Conservation (phyloP, 108 stramenopile genomes). For the Schizochytrium sp. region DNA sequence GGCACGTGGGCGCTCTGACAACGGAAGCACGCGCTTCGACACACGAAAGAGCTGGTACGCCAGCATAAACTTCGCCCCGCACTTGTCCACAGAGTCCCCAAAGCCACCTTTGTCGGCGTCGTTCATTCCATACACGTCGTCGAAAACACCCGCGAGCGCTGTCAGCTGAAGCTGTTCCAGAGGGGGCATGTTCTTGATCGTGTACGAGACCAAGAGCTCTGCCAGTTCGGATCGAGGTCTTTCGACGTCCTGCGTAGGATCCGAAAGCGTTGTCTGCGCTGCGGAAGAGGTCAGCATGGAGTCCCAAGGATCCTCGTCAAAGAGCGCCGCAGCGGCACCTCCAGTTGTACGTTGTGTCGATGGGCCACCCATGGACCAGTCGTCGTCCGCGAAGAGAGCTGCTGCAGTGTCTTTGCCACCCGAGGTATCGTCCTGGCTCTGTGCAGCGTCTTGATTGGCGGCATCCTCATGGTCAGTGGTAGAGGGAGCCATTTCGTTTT, state of each 20-base stretch:
- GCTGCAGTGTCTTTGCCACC: not conserved
- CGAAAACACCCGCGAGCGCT: not conserved
- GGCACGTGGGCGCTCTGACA: not conserved
- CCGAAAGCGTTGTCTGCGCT: not conserved
- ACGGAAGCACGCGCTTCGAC: not conserved
- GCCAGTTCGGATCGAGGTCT: not conserved
- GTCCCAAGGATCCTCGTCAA: constrained; percentile 14
- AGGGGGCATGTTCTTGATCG: not conserved
- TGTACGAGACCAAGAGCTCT: not conserved
- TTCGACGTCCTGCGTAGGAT: not conserved
- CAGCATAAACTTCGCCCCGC: not conserved
- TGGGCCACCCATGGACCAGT: not conserved
- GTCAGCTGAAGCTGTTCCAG: not conserved
- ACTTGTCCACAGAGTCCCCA: not conserved
- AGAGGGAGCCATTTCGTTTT: not conserved
- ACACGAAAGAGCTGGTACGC: not conserved
- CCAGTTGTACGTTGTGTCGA: not conserved
- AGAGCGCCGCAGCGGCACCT: not conserved
- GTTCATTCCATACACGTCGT: not conserved
- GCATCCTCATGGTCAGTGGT: not conserved
- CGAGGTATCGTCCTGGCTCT: no score
- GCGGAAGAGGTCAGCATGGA: not conserved
- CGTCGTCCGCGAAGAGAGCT: not conserved
- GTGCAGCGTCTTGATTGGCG: not conserved
- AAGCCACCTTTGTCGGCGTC: not conserved